A percentile compares a stretch with the other conserved stretches of the same genome.
phyloP scores from a whole-genome alignment of 2,329 filamentous ascomycete species.

The Orbilia ellipsospora region DNA sequence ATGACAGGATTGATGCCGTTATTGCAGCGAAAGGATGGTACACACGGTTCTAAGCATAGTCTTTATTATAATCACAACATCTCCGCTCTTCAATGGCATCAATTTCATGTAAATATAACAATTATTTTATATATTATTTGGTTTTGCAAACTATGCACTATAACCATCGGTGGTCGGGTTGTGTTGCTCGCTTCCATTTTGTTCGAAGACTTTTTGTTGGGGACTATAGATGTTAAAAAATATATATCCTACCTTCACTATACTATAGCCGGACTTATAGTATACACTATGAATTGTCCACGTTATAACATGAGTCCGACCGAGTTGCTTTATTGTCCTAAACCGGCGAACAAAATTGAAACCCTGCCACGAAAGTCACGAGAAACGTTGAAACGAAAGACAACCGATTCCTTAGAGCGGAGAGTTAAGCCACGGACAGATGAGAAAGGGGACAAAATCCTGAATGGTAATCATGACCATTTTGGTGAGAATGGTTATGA shows the following conservation, averaged over 20 bases:
- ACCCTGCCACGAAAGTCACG: constrained; percentile 5
- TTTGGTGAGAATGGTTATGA: neutral
- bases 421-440: neutral
- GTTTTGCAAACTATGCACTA: too few relatives aligned
- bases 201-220: too few relatives aligned
- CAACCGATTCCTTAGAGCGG: neutral
- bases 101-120: too few relatives aligned
- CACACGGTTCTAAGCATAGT: too few relatives aligned
- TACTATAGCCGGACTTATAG: neutral
- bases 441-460: neutral
- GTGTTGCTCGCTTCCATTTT: too few relatives aligned
- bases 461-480: neutral
- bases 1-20: too few relatives aligned
- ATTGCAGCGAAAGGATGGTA: too few relatives aligned
- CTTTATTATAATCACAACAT: too few relatives aligned
- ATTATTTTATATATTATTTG: too few relatives aligned
- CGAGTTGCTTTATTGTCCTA: neutral
- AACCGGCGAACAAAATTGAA: constrained; percentile 9
- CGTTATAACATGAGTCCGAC: constrained; percentile 1
- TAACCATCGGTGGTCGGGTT: too few relatives aligned
- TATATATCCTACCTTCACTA: constrained; percentile 23
- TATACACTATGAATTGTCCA: neutral
- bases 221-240: neutral
- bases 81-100: too few relatives aligned
- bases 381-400: neutral